Conservation (phyloP, 2,329 filamentous ascomycete species). For the Fusarium pseudograminearum region DNA sequence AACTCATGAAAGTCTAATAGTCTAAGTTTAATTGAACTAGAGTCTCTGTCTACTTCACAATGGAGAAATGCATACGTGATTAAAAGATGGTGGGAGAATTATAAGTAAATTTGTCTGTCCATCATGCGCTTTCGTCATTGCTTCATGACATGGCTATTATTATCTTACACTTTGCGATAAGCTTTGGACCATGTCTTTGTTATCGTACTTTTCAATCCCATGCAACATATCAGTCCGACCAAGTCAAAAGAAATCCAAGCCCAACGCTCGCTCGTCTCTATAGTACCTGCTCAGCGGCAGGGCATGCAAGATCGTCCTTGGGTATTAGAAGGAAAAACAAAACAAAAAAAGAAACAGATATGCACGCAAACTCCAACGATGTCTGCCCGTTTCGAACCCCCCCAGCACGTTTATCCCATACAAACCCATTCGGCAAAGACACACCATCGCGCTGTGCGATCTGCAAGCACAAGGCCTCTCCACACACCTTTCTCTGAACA, state of each 20-base stretch:
- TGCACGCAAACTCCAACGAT: conserved; percentile 39
- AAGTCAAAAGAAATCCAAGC: conserved; percentile 33
- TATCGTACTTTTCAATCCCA: conserved; percentile 36
- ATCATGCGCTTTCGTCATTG: conserved; percentile 28
- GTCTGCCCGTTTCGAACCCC: conserved; percentile 16
- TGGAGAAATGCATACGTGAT: not conserved
- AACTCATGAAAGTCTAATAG: not conserved
- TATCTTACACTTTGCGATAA: conserved; percentile 33
- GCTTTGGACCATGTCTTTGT: conserved; percentile 27
- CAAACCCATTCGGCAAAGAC: conserved; percentile 92
- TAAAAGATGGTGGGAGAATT: not conserved
- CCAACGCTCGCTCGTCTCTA: conserved; percentile 35
- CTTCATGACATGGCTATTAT: conserved; percentile 37
- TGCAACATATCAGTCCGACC: conserved; percentile 20
- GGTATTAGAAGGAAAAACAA: conserved; percentile 43
- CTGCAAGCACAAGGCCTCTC: conserved; percentile 84
- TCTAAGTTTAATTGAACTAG: not conserved
- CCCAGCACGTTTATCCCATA: conserved; percentile 49
- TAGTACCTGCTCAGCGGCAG: conserved; percentile 39
- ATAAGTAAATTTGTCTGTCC: conserved; percentile 15
- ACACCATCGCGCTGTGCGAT: conserved; percentile 87
- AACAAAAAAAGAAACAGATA: conserved; percentile 33
- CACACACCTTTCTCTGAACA: conserved; percentile 85
- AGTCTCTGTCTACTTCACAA: not conserved
- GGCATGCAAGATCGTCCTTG: conserved; percentile 44